These are phyloP conservation scores for Lobulomyces angularis DNA, from an alignment of 192 early-diverging fungal species.

Conservation along the genomic window DNA sequence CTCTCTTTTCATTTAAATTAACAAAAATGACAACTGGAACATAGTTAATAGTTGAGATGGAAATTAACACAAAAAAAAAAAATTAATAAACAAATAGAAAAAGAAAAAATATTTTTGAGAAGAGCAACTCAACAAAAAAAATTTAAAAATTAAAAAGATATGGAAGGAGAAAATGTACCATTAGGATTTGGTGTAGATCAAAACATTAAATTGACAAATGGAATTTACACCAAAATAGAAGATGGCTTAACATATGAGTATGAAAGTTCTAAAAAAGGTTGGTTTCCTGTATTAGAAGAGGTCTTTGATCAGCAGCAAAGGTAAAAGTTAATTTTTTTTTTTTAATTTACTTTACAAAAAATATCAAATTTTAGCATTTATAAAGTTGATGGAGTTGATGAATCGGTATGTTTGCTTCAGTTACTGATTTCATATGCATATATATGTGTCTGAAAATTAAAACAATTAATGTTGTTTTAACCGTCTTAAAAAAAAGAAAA, in stretches of 20 bases:
- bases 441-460: constrained; percentile 32
- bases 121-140: too few species aligned
- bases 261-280: constrained; percentile 62
- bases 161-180: too few species aligned
- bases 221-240: too few species aligned
- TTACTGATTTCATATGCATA: constrained; percentile 20
- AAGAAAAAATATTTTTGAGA: too few species aligned
- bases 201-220: too few species aligned
- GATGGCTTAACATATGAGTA: constrained; percentile 76
- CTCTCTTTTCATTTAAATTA: too few species aligned
- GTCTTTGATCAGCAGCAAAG: background rate
- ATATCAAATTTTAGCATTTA: constrained; percentile 60
- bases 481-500: background rate
- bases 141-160: too few species aligned
- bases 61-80: too few species aligned
- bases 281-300: constrained; percentile 75
- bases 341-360: constrained; percentile 39
- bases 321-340: constrained; percentile 7
- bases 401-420: constrained; percentile 24
- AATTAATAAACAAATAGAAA: too few species aligned
- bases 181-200: too few species aligned
- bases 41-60: too few species aligned
- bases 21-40: too few species aligned
- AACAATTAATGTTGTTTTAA: constrained; percentile 26
- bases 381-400: constrained; percentile 44